Base-by-base conservation (phyloP, 176 grass and related monocot species). In the Carex myosuroides region DNA sequence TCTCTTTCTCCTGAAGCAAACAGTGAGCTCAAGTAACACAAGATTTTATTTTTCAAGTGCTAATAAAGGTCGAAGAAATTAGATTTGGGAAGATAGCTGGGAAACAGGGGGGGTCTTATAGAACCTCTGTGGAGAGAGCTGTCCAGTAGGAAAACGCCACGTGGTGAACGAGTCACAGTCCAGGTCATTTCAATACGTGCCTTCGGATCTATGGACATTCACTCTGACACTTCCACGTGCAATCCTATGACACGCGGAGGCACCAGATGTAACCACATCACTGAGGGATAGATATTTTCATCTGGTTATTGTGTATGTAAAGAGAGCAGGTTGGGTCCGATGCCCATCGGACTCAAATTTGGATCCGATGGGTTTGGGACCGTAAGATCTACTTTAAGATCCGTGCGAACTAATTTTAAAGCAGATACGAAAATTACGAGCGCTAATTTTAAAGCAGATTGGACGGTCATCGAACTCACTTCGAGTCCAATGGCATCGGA, bases 151-250 rank as follows among this genome's bases (percentile, higher is more conserved):
- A 82, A 52, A n/a, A 6, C 17, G 29, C 39, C 80, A 82, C 80
- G 80, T 82, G 61, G 6, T 8, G 52, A 64, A 18, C 60, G 1
- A 42, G 80, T 66, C 41, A 32, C 16, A 64, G 18, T 50, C 10
- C 42, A 24, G 10, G 37, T 81, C 33, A 3, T 65, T 75, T 50
- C 60, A 52, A 85, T 58, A 78, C 83, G 83, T 73, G 62, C 0
- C 22, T 18, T 68, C 3, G 22, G 39, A 83, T 83, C 60, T 24
- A 66, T 64, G 33, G 35, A 85, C 14, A 64, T 17, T 33, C 50
- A 32, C 41, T 64, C 18, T 24, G 68, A 76, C 24, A 60, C 13
- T 2, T 78, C 82, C 82, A 84, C 82, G 82, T 56, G 70, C 6
- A 18, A 8, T 4, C 8, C 1, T 70, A 0, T 71, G 50, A 13